Evolutionary conservation across 2,329 filamentous ascomycete genomes (phyloP).

Genomic region (Calonectria crousiana): DNA sequence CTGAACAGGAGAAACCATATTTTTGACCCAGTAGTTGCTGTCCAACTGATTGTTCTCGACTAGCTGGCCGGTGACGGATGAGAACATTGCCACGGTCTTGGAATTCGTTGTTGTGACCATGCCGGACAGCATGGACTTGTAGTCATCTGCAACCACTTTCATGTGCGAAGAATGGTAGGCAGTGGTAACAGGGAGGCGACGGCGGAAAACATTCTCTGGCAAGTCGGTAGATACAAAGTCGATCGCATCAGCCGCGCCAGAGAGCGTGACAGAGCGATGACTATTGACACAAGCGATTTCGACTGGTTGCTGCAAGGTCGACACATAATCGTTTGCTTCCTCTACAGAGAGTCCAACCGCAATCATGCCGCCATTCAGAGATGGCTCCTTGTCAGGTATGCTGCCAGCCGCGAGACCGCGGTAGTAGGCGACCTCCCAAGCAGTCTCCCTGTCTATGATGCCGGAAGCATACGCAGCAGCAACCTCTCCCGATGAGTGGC

Average conservation of each 20-base stretch:
- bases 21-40: constrained; percentile 59
- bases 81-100: constrained; percentile 52
- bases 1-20: constrained; percentile 59
- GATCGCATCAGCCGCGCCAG: constrained; percentile 52
- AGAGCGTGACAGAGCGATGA: constrained; percentile 57
- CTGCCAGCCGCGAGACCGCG: constrained; percentile 52
- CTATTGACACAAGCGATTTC: constrained; percentile 61
- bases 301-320: constrained; percentile 32
- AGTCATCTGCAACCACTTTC: constrained; percentile 52
- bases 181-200: constrained; percentile 51
- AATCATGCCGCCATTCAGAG: constrained; percentile 56
- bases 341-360: constrained; percentile 51
- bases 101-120: constrained; percentile 35
- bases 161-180: constrained; percentile 62
- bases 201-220: constrained; percentile 48
- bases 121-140: constrained; percentile 44
- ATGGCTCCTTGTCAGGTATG: constrained; percentile 42
- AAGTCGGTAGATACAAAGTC: constrained; percentile 48
- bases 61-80: constrained; percentile 52
- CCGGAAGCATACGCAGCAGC: constrained; percentile 58
- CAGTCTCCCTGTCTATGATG: constrained; percentile 50
- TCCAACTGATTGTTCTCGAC: constrained; percentile 45
- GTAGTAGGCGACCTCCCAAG: constrained; percentile 57
- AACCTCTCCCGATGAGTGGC: constrained; percentile 62
- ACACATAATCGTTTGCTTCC: constrained; percentile 46